phyloP scores from a whole-genome alignment of 179 eudicot genomes.

The Corrigiola litoralis region DNA sequence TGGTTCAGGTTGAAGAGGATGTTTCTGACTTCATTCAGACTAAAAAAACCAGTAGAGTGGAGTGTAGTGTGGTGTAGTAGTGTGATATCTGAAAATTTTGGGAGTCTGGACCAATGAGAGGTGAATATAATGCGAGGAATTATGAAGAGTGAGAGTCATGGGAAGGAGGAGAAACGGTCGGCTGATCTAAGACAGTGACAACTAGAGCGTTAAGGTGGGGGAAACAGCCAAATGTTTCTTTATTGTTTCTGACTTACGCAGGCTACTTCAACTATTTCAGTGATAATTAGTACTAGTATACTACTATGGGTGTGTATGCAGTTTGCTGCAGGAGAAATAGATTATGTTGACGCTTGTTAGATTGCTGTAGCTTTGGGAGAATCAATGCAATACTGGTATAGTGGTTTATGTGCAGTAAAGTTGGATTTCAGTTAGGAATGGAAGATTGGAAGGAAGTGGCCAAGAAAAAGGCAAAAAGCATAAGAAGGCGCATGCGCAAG shows the following conservation, averaged over 20 bases:
- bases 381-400: background rate
- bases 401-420: no score
- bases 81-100: no score
- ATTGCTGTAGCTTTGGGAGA: background rate
- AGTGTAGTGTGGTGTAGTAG: no score
- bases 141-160: background rate
- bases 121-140: background rate
- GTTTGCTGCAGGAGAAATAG: background rate
- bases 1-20: no score
- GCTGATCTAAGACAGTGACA: constrained; percentile 22
- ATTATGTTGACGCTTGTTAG: background rate
- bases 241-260: constrained; percentile 16
- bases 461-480: no score
- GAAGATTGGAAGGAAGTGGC: no score
- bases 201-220: background rate
- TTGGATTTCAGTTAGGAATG: no score
- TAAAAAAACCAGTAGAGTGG: no score
- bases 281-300: background rate
- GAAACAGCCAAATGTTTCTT: constrained; percentile 15
- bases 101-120: background rate
- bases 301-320: no score
- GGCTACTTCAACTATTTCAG: constrained; percentile 7
- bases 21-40: no score
- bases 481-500: no score
- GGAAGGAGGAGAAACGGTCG: constrained; percentile 21